phyloP scores from a whole-genome alignment of 2,329 filamentous ascomycete species.

The Madurella fahalii region DNA sequence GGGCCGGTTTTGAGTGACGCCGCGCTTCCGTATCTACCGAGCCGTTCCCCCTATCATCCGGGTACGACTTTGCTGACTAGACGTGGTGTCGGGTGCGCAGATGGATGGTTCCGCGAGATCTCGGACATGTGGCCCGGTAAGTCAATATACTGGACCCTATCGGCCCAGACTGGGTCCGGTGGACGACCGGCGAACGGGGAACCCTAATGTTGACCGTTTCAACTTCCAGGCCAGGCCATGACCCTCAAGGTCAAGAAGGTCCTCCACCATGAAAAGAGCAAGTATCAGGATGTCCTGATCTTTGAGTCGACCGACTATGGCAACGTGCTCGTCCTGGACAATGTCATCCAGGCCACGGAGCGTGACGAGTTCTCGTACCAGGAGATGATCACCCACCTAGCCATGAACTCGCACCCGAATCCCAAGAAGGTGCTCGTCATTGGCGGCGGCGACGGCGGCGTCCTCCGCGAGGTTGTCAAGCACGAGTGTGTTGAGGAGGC shows the following conservation, averaged over 20 bases:
- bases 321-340: constrained; percentile 94
- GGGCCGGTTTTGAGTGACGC: background rate
- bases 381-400: constrained; percentile 99
- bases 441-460: constrained; percentile 93
- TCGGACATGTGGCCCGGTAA: constrained; percentile 92
- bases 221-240: constrained; percentile 78
- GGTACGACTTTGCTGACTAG: constrained; percentile 1
- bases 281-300: constrained; percentile 98
- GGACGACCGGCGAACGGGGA: too few species aligned
- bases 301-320: constrained; percentile 98
- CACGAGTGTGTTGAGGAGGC: constrained; percentile 96
- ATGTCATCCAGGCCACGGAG: constrained; percentile 98
- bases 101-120: constrained; percentile 99
- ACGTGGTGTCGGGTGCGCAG: constrained; percentile 41
- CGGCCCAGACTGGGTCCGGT: background rate
- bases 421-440: constrained; percentile 99
- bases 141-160: constrained; percentile 24
- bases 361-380: constrained; percentile 99
- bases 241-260: constrained; percentile 96
- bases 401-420: constrained; percentile 97
- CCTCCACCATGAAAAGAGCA: constrained; percentile 97
- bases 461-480: constrained; percentile 98
- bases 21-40: background rate
- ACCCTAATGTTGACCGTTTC: background rate
- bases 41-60: background rate